Evolutionary conservation across 345 rosid species (phyloP), one percentile per base, ranked within the genome.

Genomic region (Moringa oleifera): DNA sequence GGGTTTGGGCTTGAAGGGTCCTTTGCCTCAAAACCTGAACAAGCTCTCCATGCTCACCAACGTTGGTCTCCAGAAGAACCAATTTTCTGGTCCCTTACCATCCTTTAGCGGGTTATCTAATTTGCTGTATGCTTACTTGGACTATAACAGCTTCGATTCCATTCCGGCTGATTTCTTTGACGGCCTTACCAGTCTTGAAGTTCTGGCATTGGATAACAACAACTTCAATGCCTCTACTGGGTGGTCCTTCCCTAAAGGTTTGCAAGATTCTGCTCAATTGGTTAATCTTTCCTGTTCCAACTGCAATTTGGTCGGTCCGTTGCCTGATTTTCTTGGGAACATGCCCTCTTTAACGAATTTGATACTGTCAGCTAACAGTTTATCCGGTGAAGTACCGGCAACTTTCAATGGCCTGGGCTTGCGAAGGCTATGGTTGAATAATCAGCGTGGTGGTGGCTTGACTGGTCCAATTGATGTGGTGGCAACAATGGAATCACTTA

Each of bases 251-350:
- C 86, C 89, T n/a, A 53, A 57, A 36, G 67, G 68, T 17, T 68
- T 85, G 73, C 75, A 67, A 57, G 69, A 53, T 67, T 85, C 88
- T 64, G 73, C 76, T 19, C 96, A 80, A 46, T 69, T 88, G 65
- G 61, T 72, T 10, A 83, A 79, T 70, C 73, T 88, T 61, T 78
- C 91, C 47, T 85, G 91, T 66, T 73, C 69, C 75, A 56, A 31
- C n/a, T 88, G 96, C 62, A 85, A 85, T 79, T 76, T 88, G 77
- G 80, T 59, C 18, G 96, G 91, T 45, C 75, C 73, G 5, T 54
- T 88, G 63, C 96, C 91, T n/a, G 83, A 74, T 65, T 88, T 78
- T 74, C 80, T 88, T 4, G 91, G 88, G 23, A 68, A 52, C 23
- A 66, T 88, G 65, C 23, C 74, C 24, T 85, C 91, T 41, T 68